phyloP scores from a whole-genome alignment of 306 rosid genomes.

The Carpinus viminea region DNA sequence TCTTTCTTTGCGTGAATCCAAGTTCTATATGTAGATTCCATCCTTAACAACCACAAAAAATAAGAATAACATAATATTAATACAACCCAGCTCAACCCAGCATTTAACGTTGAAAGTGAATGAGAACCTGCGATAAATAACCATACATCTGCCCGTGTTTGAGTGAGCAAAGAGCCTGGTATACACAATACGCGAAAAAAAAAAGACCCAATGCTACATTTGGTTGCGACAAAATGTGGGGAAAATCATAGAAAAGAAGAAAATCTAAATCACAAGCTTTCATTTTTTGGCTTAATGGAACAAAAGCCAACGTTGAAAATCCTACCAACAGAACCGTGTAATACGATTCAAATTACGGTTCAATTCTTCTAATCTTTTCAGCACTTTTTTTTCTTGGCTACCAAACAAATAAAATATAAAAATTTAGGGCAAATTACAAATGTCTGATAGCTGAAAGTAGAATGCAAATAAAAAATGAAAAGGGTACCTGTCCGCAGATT shows the following conservation, averaged over 20 bases:
- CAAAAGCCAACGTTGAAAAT: neutral
- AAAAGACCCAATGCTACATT: neutral
- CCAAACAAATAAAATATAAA: neutral
- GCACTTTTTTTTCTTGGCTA: neutral
- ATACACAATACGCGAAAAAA: neutral
- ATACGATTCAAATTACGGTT: neutral
- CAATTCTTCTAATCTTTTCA: neutral
- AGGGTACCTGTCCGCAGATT: slow-evolving; percentile 86
- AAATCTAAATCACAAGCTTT: slow-evolving; percentile 3
- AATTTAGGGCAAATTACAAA: slow-evolving; percentile 2
- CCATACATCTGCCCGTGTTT: neutral
- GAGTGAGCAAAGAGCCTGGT: neutral
- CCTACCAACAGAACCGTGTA: neutral
- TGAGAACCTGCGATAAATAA: neutral
- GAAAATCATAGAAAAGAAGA: neutral
- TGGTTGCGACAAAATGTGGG: neutral
- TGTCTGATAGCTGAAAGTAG: neutral
- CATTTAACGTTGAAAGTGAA: neutral
- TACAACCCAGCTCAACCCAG: slow-evolving; percentile 9
- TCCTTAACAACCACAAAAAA: slow-evolving; percentile 47
- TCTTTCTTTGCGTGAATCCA: slow-evolving; percentile 72
- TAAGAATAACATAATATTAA: slow-evolving; percentile 1
- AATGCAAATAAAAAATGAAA: neutral
- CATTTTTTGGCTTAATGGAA: neutral
- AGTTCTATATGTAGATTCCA: slow-evolving; percentile 84